Percentiles rank a stretch among this genome's conserved stretches.
Conservation (phyloP, 2,329 filamentous ascomycete species). For the Fusarium globosum region DNA sequence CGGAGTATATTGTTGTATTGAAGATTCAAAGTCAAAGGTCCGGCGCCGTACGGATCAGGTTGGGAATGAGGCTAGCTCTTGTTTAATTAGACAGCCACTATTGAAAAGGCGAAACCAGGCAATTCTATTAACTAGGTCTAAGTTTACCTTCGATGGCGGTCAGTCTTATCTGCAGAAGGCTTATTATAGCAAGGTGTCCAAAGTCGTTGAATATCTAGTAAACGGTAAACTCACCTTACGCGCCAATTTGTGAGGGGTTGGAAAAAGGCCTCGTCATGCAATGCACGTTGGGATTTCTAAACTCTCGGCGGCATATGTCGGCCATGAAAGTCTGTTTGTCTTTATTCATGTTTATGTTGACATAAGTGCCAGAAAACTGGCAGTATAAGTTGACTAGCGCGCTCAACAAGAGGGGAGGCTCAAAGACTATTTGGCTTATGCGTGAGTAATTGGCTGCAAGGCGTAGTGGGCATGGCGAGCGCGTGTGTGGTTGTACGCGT, state of each 20-base stretch:
- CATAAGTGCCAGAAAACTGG: slow-evolving; percentile 5
- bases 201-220: neutral
- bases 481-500: slow-evolving; percentile 20
- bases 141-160: slow-evolving; percentile 19
- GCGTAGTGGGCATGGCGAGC: slow-evolving; percentile 11
- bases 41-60: neutral
- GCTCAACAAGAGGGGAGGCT: slow-evolving; percentile 20
- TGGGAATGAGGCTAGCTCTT: neutral
- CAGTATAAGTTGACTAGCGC: slow-evolving; percentile 18
- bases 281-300: slow-evolving; percentile 14
- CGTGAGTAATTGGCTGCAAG: neutral
- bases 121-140: neutral
- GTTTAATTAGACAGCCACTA: neutral
- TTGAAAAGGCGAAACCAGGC: slow-evolving; percentile 1
- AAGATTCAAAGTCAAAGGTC: slow-evolving; percentile 18
- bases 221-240: slow-evolving; percentile 1
- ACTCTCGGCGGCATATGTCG: slow-evolving; percentile 16
- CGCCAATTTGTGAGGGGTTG: slow-evolving; percentile 8
- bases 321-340: slow-evolving; percentile 14
- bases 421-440: slow-evolving; percentile 11
- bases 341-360: slow-evolving; percentile 7
- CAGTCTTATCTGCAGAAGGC: neutral
- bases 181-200: neutral
- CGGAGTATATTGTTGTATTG: slow-evolving; percentile 6
- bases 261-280: slow-evolving; percentile 9